phyloP scores from a whole-genome alignment of 768 basidiomycete genomes.

The Auriculariales sp. region DNA sequence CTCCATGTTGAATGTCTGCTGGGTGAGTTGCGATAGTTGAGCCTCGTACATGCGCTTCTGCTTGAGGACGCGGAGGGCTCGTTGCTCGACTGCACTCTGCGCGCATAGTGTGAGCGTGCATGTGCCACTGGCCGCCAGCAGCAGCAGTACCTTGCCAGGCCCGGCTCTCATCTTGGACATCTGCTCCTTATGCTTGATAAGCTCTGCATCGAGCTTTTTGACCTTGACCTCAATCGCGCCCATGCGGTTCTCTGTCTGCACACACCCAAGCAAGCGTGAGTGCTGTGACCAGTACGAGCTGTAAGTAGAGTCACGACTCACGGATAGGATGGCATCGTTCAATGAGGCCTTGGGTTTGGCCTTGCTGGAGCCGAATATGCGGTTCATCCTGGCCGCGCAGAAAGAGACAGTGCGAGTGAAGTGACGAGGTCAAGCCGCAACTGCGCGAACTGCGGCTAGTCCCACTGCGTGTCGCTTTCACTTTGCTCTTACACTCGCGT shows the following conservation, averaged over 20 bases:
- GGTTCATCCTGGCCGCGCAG: conserved; percentile 41
- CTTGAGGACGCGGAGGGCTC: conserved; percentile 84
- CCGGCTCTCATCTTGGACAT: conserved; percentile 88
- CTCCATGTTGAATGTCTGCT: conserved; percentile 99
- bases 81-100: conserved; percentile 82
- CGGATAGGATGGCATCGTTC: conserved; percentile 85
- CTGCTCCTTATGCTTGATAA: conserved; percentile 85
- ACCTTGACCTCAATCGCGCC: conserved; percentile 91
- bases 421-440: neutral
- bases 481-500: neutral
- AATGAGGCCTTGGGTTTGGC: conserved; percentile 70
- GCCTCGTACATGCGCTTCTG: conserved; percentile 94
- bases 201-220: conserved; percentile 89
- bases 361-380: conserved; percentile 66
- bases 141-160: conserved; percentile 69
- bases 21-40: conserved; percentile 79
- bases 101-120: neutral
- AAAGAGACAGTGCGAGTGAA: neutral
- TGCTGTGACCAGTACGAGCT: neutral
- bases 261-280: neutral
- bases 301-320: conserved; percentile 21
- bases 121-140: neutral
- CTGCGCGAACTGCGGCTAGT: neutral
- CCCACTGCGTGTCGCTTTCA: no score
- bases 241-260: conserved; percentile 75